These are phyloP conservation scores for Biscogniauxia marginata DNA, from an alignment of 2,329 filamentous ascomycete species.

Conservation along the genomic window DNA sequence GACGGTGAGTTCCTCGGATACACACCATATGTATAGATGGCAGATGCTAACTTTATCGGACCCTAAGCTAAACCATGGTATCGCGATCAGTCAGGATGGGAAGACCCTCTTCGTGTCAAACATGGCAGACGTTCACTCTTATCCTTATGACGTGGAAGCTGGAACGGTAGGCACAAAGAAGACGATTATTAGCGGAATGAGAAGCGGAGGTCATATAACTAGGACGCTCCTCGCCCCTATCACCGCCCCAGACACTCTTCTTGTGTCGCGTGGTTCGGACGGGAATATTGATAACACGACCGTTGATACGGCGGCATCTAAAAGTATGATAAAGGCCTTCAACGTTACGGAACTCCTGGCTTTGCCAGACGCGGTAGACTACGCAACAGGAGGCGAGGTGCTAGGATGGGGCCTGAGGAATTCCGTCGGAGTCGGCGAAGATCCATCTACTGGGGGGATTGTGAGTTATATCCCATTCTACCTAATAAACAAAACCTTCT, in stretches of 20 bases:
- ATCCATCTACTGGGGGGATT: constrained; percentile 51
- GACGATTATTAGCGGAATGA: constrained; percentile 63
- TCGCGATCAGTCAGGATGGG: constrained; percentile 53
- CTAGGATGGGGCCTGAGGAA: constrained; percentile 72
- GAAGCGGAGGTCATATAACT: constrained; percentile 59
- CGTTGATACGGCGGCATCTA: constrained; percentile 39
- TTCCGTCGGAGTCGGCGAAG: constrained; percentile 68
- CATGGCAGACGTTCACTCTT: constrained; percentile 58
- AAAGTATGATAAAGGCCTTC: constrained; percentile 63
- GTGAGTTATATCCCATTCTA: too few relatives aligned
- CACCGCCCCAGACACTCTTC: constrained; percentile 52
- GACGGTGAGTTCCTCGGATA: constrained; percentile 19
- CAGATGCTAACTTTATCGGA: neutral
- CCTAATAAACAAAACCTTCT: too few relatives aligned
- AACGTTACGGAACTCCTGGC: constrained; percentile 35
- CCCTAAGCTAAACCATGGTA: constrained; percentile 53
- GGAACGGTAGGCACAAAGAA: constrained; percentile 45
- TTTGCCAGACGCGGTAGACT: constrained; percentile 35
- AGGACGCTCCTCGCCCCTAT: constrained; percentile 64
- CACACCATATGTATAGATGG: neutral
- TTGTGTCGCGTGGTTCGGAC: constrained; percentile 65
- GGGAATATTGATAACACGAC: constrained; percentile 61
- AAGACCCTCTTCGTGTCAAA: constrained; percentile 58
- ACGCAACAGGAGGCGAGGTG: constrained; percentile 45
- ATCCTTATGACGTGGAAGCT: constrained; percentile 59